Conservation (phyloP, 2,329 filamentous ascomycete species). For the Colletotrichum higginsianum region DNA sequence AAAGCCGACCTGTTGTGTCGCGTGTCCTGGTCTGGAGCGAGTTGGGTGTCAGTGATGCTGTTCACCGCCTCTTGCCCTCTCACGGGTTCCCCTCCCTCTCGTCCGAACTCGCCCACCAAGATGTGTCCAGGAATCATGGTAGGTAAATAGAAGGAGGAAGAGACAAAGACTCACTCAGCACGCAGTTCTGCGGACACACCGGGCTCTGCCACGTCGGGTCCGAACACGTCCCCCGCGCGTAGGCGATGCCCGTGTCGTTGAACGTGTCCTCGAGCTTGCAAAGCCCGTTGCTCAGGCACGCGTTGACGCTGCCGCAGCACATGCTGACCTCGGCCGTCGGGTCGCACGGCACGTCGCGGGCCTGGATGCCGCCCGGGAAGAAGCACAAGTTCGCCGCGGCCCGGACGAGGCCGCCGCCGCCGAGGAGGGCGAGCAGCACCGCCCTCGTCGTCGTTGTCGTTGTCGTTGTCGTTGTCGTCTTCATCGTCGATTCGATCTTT, state of each 20-base stretch:
- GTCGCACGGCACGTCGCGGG: constrained; percentile 37
- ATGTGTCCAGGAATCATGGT: not conserved
- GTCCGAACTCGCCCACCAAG: not conserved
- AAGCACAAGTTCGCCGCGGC: constrained; percentile 38
- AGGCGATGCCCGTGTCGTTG: constrained; percentile 35
- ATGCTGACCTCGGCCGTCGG: constrained; percentile 39
- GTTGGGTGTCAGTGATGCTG: not conserved
- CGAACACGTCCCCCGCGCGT: constrained; percentile 37
- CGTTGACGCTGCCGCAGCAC: constrained; percentile 37
- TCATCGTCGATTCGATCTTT: not conserved
- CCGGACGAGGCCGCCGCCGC: constrained; percentile 13
- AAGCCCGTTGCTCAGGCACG: constrained; percentile 38
- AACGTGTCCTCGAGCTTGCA: constrained; percentile 37
- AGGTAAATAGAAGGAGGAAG: too few relatives aligned
- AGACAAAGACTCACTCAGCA: constrained; percentile 21
- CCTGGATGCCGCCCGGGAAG: constrained; percentile 39
- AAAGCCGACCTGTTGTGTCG: constrained; percentile 25
- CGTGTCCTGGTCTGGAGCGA: constrained; percentile 31
- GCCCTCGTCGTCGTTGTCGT: constrained; percentile 15
- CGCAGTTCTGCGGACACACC: constrained; percentile 34
- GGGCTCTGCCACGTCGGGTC: constrained; percentile 40
- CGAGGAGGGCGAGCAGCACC: constrained; percentile 27
- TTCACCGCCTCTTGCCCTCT: too few relatives aligned
- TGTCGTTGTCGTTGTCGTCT: constrained; percentile 15
- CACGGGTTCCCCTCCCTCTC: not conserved